Conservation (phyloP, 176 grass and related monocot species). For the Puccinellia tenuiflora region DNA sequence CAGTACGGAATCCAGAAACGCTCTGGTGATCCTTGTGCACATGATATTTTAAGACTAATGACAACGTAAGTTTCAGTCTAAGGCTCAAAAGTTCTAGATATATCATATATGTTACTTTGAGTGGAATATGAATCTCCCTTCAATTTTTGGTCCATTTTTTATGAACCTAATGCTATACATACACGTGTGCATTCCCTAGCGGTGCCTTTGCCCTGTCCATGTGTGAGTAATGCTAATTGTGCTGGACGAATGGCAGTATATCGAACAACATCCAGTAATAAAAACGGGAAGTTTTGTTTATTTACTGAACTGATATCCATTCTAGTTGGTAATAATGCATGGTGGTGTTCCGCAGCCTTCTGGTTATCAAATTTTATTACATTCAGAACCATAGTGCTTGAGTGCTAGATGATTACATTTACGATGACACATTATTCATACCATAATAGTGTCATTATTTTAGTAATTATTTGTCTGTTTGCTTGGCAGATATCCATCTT, state of each 20-base stretch:
- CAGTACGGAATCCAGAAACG: conserved; percentile 93
- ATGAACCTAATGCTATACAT: neutral
- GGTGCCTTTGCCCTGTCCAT: neutral
- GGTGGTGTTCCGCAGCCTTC: neutral
- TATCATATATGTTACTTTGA: neutral
- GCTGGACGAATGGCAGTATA: neutral
- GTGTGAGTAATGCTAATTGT: neutral
- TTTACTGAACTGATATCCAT: neutral
- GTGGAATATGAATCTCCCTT: neutral
- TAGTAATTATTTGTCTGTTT: neutral
- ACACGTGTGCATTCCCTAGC: too few species aligned
- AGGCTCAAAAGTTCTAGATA: neutral
- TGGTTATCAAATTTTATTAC: neutral
- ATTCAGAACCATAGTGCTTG: neutral
- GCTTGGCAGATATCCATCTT: conserved; percentile 66
- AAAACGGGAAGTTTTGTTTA: neutral
- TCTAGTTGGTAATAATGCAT: neutral
- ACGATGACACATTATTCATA: neutral
- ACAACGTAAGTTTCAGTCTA: conserved; percentile 57
- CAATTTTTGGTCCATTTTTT: conserved; percentile 19
- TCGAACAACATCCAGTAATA: neutral
- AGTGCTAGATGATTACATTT: neutral
- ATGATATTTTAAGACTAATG: conserved; percentile 94
- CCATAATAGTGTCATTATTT: neutral
- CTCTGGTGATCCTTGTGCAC: conserved; percentile 59